Evolutionary conservation across 1,284 basidiomycete species (phyloP), one percentile per base, ranked within the genome.

Genomic region (Malassezia sp.): DNA sequence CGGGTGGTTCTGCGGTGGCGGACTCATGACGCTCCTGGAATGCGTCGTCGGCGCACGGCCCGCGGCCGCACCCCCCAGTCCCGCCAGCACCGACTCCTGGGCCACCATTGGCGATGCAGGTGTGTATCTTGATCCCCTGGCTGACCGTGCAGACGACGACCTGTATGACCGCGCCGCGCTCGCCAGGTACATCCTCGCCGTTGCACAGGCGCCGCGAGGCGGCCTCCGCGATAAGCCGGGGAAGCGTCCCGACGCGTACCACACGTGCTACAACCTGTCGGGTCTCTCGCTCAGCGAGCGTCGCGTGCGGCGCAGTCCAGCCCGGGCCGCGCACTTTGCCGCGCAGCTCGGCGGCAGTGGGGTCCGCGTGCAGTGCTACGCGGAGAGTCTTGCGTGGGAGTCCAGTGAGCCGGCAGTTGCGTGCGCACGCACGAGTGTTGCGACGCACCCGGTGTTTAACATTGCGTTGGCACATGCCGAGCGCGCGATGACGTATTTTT

Each of bases 221-320:
- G 91, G 91, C 8, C 72, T 97, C 42, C 76, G 88, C 10, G 91
- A 97, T 70, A 97, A 97, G 69, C 93, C 91, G 9, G 85, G 85
- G 35, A 95, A 93, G 82, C 84, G 70, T 32, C 55, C 66, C 2
- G 67, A 70, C 35, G 63, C 63, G 12, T 70, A 70, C 44, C 67
- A 70, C 38, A 70, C 67, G n/a, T 64, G 60, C 51, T 68, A 70
- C 61, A 70, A 70, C 41, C 56, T 70, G 6, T 52, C 54, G 12
- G 67, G 66, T 3, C 47, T 70, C 18, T 56, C 59, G 17, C 49
- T 67, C 8, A 48, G 57, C 2, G 63, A 68, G 46, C 63, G 68
- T 41, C 52, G 52, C 5, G 43, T 66, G 12, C 42, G 47, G 15
- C 45, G 49, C n/a, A 58, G 59, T 35, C 38, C 47, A 10, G 52